These are phyloP conservation scores for Yamadazyma takamatsuzukensis DNA, from an alignment of 805 yeast genomes.

Conservation along the genomic window DNA sequence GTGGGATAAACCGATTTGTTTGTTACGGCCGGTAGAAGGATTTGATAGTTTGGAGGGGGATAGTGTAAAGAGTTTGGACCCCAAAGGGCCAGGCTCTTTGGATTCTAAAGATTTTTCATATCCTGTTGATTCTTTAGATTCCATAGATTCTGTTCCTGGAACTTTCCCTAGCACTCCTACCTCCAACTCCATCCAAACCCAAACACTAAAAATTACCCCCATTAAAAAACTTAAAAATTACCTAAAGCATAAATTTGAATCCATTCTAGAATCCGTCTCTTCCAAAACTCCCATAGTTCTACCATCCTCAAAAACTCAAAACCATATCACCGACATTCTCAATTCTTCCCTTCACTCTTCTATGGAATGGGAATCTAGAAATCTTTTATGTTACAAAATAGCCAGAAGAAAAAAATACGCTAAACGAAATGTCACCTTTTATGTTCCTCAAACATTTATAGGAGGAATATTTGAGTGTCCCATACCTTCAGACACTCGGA, in stretches of 20 bases:
- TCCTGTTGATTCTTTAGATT: too few relatives aligned
- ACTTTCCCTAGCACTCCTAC: too few relatives aligned
- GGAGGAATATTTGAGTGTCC: conserved; percentile 63
- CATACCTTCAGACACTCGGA: conserved; percentile 24
- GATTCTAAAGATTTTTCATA: too few relatives aligned
- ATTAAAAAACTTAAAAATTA: conserved; percentile 6
- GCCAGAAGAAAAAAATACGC: conserved; percentile 55
- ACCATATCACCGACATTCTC: conserved; percentile 16
- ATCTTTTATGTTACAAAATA: conserved; percentile 49
- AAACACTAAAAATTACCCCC: too few relatives aligned
- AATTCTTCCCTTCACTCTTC: conserved; percentile 17
- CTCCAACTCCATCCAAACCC: too few relatives aligned
- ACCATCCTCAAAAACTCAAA: too few relatives aligned
- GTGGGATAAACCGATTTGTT: conserved; percentile 49
- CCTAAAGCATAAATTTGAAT: conserved; percentile 14
- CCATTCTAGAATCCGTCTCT: conserved; percentile 15
- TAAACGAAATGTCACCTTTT: conserved; percentile 40
- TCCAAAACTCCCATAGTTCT: too few relatives aligned
- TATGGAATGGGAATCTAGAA: conserved; percentile 20
- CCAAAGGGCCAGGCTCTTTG: too few relatives aligned
- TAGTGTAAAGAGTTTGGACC: conserved; percentile 7
- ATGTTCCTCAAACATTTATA: conserved; percentile 54
- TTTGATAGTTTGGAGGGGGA: conserved; percentile 12
- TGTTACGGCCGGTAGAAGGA: conserved; percentile 29
- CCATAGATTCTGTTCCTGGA: too few relatives aligned